phyloP scores from a whole-genome alignment of 345 rosid species.

The Eutrema yunnanense region DNA sequence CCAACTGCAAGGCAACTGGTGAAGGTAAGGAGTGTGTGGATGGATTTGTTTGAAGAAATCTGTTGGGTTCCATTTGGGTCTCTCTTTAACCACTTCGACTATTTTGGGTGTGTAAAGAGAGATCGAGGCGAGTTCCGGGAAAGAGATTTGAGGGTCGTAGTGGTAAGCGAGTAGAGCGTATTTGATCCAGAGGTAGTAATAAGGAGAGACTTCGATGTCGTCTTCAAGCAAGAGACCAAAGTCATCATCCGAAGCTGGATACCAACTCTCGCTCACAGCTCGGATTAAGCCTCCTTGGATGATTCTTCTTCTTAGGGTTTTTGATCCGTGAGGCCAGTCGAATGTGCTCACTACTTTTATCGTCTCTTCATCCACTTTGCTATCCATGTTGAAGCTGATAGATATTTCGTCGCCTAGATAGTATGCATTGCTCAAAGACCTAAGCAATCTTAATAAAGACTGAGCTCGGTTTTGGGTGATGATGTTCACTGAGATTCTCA shows the following conservation, averaged over 20 bases:
- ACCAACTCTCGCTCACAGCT: constrained; percentile 99
- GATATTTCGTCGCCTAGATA: constrained; percentile 80
- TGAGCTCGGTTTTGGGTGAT: constrained; percentile 78
- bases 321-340: constrained; percentile 90
- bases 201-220: constrained; percentile 96
- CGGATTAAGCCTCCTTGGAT: constrained; percentile 97
- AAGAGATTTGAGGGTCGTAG: constrained; percentile 76
- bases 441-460: constrained; percentile 70
- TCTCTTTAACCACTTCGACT: constrained; percentile 90
- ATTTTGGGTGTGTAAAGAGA: constrained; percentile 85
- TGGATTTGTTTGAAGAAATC: constrained; percentile 81
- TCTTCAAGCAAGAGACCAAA: constrained; percentile 89
- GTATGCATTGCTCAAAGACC: constrained; percentile 68
- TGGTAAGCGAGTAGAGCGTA: constrained; percentile 89
- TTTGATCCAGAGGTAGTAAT: constrained; percentile 90
- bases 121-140: constrained; percentile 86
- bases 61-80: constrained; percentile 91
- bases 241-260: constrained; percentile 85
- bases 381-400: constrained; percentile 91
- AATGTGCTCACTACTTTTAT: constrained; percentile 64
- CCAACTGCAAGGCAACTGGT: constrained; percentile 97
- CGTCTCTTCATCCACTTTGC: constrained; percentile 87
- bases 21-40: constrained; percentile 92
- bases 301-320: constrained; percentile 86
- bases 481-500: constrained; percentile 83